Base-by-base conservation (phyloP, 306 rosid species). In the Oemleria cerasiformis region DNA sequence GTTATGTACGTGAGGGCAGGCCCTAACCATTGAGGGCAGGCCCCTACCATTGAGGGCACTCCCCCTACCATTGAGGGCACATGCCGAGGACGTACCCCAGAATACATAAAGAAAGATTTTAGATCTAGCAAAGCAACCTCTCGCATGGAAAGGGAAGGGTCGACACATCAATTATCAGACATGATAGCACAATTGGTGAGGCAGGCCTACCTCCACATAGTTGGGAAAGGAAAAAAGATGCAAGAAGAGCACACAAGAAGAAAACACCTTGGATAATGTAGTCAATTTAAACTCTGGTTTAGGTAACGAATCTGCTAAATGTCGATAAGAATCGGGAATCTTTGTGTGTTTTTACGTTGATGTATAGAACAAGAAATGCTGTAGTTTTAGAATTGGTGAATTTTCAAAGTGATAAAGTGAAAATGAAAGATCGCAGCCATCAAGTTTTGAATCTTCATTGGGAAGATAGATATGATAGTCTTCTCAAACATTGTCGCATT, bases 381-480 rank as follows among this genome's bases (percentile, higher is more conserved):
- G 36, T 30, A 30, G 3, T 30, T 30, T 30, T 30, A 30, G n/a
- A 30, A 30, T 30, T 30, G 36, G 36, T 30, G 3, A 30, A 30
- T 30, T 30, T 30, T 30, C 2, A 30, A 4, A 30, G 36, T 30
- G 36, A 30, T 30, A 30, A 30, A 30, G 36, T 30, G 36, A 30
- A 30, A 30, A 30, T 30, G 36, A 30, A 30, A 30, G 36, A 30
- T 30, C 2, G 36, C 36, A 30, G 36, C 36, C 36, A 1, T 45
- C 48, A 49, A 42, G 4, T 25, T 30, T 30, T 47, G 58, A 34
- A 17, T 65, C n/a, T 41, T 61, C 6, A 30, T 25, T 47, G 36
- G 56, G 48, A 69, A 49, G 75, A 43, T 17, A 56, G 77, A 75
- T 71, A 66, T 58, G 71, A 56, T 7, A 6, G 34, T n/a, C 7